phyloP scores from a whole-genome alignment of 2,329 filamentous ascomycete species.

The Didymella keratinophila region DNA sequence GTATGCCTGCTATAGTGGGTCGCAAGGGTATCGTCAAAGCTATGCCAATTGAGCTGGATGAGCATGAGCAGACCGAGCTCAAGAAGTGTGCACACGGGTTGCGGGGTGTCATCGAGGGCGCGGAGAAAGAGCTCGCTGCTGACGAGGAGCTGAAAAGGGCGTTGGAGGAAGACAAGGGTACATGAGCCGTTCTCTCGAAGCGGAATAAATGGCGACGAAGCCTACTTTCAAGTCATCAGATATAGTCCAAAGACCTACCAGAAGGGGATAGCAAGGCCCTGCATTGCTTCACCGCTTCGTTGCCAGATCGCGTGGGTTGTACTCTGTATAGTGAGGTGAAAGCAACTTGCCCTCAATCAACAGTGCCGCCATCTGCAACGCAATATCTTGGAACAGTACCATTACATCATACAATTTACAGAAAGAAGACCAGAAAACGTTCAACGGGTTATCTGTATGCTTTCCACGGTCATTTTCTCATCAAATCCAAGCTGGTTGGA shows the following conservation, averaged over 20 bases:
- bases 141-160: conserved; percentile 39
- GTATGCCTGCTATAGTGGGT: conserved; percentile 59
- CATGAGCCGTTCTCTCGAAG: background rate
- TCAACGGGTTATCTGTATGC: background rate
- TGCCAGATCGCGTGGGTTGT: too few relatives aligned
- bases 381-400: background rate
- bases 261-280: too few relatives aligned
- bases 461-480: background rate
- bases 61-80: conserved; percentile 45
- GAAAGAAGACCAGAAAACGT: background rate
- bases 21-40: conserved; percentile 56
- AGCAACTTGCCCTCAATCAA: background rate
- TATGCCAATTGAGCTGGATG: conserved; percentile 47
- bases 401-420: background rate
- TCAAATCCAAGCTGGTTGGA: background rate
- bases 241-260: too few relatives aligned
- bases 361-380: background rate
- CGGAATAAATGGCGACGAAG: background rate
- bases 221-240: background rate
- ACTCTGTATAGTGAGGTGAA: too few relatives aligned
- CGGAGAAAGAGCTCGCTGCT: conserved; percentile 46
- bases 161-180: conserved; percentile 32
- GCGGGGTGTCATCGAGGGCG: conserved; percentile 49
- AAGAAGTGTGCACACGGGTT: conserved; percentile 48
- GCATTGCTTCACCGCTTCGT: too few relatives aligned